Base-by-base conservation (phyloP, 805 yeast genomes). In the Myxozyma neglecta region DNA sequence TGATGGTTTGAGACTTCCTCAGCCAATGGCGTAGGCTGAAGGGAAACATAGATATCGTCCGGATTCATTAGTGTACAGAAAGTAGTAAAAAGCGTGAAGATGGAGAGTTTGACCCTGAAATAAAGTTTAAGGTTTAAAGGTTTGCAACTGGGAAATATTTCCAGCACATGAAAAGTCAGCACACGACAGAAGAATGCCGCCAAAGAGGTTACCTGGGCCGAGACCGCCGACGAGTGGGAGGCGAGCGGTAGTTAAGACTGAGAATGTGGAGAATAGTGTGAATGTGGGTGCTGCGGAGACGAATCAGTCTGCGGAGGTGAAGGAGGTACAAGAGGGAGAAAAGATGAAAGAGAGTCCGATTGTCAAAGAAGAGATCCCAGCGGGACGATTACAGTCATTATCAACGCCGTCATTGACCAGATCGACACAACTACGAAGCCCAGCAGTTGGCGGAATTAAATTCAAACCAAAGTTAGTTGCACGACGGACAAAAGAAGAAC, bases 401-500 rank as follows among this genome's bases (percentile, higher is more conserved):
- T 49, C 59, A 10, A 43, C 47, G 10, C 35, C 47, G 14, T 46
- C 53, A 11, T 6, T 39, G 1, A 32, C 52, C 16, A 42, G 37
- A 7, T 35, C 58, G 37, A 9, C 58, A 14, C 35, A 16, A 8
- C 10, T 45, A 2, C 37, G 35, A 32, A n/a, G 44, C 2, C 42
- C 53, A 35, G 20, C 42, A 34, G 39, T 39, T 7, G 18, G 40
- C 18, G 67, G 65, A 1, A 56, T 64, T 16, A 88, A 87, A 74
- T 89, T 89, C 74, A 88, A 86, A 74, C 96, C 96, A 0, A 89
- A 89, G 73, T 85, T 80, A 1, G 93, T 89, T 48, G 90, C 90
- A 0, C 79, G 96, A 75, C 84, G 87, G 73, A 76, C 89, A 4
- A 86, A 88, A 68, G 90, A 87, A 61, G 67, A 64, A 35, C 62